Percentiles rank a stretch among this genome's conserved stretches.
Conservation (phyloP, 768 basidiomycete species). For the Mycena amicta region DNA sequence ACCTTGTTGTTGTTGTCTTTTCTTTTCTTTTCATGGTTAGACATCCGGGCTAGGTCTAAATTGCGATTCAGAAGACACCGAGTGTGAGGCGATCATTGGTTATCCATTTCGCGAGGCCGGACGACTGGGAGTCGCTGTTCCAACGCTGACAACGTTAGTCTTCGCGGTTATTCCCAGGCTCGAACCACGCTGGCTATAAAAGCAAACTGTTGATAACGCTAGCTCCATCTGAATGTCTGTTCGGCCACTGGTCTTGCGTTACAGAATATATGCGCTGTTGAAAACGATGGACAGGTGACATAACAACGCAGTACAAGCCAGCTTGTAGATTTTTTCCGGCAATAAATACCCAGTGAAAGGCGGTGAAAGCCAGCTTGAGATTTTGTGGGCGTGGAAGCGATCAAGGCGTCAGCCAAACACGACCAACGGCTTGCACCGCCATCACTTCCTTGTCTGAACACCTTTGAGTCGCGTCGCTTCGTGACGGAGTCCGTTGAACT, state of each 20-base stretch:
- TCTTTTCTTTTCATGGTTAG: no score
- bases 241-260: background rate
- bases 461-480: slow-evolving; percentile 1
- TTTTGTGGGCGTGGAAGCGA: background rate
- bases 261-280: slow-evolving; percentile 13
- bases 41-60: no score
- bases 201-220: no score
- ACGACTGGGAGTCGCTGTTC: slow-evolving; percentile 1
- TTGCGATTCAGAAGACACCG: no score
- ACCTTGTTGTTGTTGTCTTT: no score
- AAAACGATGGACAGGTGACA: slow-evolving; percentile 14
- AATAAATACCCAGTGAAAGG: no score
- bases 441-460: background rate
- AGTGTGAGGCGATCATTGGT: no score
- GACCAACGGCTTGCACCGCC: background rate
- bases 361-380: background rate
- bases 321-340: background rate
- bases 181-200: no score
- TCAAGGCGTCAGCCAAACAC: background rate
- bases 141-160: slow-evolving; percentile 6
- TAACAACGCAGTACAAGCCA: slow-evolving; percentile 1
- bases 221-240: background rate
- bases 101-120: slow-evolving; percentile 3
- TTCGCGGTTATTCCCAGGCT: no score
- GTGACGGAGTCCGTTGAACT: background rate